Base-by-base conservation (phyloP, 139 green algal species). In the Haematococcus lacustris region DNA sequence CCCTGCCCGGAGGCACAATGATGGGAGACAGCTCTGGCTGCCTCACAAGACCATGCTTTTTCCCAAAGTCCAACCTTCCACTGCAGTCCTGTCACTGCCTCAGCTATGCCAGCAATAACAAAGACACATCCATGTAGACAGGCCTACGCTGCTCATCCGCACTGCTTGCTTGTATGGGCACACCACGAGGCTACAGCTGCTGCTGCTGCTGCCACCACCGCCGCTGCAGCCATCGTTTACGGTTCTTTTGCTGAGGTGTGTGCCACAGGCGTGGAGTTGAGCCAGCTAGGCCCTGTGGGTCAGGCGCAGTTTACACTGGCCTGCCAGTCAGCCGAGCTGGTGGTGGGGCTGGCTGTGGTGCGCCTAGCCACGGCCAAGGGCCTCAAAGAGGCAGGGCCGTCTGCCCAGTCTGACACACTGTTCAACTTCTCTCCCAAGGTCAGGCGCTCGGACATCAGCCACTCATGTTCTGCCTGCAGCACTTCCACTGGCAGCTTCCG, bases 311-410 rank as follows among this genome's bases (percentile, higher is more conserved):
- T 69, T 37, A 74, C 73, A 1, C 71, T 84, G 28, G 76, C 74
- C 28, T 76, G 61, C 30, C 80, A 92, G 83, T 51, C 84, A 1
- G 47, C 76, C 4, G 89, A 94, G 71, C 88, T 81, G 3, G 40
- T 81, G 0, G 81, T 88, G 1, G 86, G 82, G 6, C 72, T 92
- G 32, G 76, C 41, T 0, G 71, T 92, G 25, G 77, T 94, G 25
- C 73, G 72, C 2, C 32, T 71, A 2, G 53, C 86, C 21, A 82
- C 77, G 21, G 70, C 69, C 3, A 74, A 73, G 57, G 67, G 61
- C 23, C 57, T 78, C 37, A 28, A 64, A 7, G 66, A 70, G 23
- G 35, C 35, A 26, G 34, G 35, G 35, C 41, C 28, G 23, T 35
- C 38, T 38, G 50, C 13, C 41, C 34, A 9, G 53, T 30, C 66